Evolutionary conservation across 2,329 filamentous ascomycete genomes (phyloP), one percentile per base, ranked within the genome.

Genomic region (Diaporthe amygdali): DNA sequence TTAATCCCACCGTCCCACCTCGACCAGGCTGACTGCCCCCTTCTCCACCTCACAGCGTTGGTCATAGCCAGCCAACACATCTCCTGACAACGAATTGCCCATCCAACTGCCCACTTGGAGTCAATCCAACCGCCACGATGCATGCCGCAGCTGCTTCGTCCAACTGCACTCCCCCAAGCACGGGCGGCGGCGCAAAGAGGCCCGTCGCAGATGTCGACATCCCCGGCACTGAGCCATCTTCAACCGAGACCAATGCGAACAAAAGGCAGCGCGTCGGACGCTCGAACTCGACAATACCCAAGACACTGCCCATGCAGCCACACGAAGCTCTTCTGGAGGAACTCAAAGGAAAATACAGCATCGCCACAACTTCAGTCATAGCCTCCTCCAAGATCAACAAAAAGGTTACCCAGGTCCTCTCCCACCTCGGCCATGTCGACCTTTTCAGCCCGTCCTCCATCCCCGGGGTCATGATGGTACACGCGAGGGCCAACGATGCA

Each of bases 331-430:
- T 87, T n/a, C 77, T 86, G 69, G 75, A 78, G 30, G 81, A 84
- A 66, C 82, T 90, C 22, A 78, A 79, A 25, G 74, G 80, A 4
- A 85, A 84, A 66, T 86, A 87, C 79, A 82, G 88, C 56, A 78
- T 91, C 66, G 84, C 86, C 41, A 76, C 84, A 1, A 82, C 87
- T 66, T 89, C 86, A 25, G 84, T 92, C 54, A 85, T 91, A 47
- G 89, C 89, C 2, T 90, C 89, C 2, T 86, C 89, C 5, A 84
- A 87, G 76, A 91, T 93, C 72, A 82, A 83, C 72, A 88, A 88
- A 76, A 87, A 88, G 70, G 84, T 90, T 71, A 77, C 78, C 27
- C 81, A 83, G 34, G 79, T 85, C 47, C 77, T 85, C 25, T 78
- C 79, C 3, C 86, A 90, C 74, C 81, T 90, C 8, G 78, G 81